These are phyloP conservation scores for Candida nanaspora DNA, from an alignment of 805 yeast genomes.

Conservation along the genomic window DNA sequence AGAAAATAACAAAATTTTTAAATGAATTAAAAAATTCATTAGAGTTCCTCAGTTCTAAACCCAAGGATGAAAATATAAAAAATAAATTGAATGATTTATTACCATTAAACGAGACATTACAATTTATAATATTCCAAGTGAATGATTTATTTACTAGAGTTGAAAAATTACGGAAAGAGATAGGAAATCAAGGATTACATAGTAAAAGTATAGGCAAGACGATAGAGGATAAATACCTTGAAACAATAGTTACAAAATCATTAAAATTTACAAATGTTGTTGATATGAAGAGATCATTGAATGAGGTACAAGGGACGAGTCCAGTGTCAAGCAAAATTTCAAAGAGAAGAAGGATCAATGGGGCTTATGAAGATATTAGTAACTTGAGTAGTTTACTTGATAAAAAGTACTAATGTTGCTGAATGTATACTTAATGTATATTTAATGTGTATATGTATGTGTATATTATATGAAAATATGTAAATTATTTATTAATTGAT, in stretches of 20 bases:
- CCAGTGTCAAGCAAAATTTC: neutral
- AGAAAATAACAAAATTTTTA: conserved; percentile 27
- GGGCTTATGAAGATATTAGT: neutral
- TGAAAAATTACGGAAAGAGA: conserved; percentile 3
- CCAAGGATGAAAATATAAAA: neutral
- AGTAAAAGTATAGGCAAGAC: neutral
- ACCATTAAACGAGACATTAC: conserved; percentile 21
- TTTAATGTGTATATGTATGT: too few species aligned
- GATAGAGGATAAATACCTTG: conserved; percentile 14
- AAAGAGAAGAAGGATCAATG: neutral
- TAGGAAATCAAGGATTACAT: neutral
- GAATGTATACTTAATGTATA: too few species aligned
- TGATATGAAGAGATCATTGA: neutral
- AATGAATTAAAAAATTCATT: conserved; percentile 6
- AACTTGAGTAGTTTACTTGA: neutral
- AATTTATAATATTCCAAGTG: conserved; percentile 18
- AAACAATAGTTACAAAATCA: conserved; percentile 6
- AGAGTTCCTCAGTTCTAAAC: conserved; percentile 6
- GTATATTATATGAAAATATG: too few species aligned
- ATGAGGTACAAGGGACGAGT: neutral
- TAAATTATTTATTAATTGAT: too few species aligned
- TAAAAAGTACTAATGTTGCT: conserved; percentile 1
- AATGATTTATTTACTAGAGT: conserved; percentile 13
- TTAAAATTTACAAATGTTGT: neutral
- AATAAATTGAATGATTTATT: conserved; percentile 10